Percentiles rank a stretch among this genome's conserved stretches.
These are phyloP conservation scores for Rosa hybrid DNA, from an alignment of 331 rosid species.

Conservation along the genomic window DNA sequence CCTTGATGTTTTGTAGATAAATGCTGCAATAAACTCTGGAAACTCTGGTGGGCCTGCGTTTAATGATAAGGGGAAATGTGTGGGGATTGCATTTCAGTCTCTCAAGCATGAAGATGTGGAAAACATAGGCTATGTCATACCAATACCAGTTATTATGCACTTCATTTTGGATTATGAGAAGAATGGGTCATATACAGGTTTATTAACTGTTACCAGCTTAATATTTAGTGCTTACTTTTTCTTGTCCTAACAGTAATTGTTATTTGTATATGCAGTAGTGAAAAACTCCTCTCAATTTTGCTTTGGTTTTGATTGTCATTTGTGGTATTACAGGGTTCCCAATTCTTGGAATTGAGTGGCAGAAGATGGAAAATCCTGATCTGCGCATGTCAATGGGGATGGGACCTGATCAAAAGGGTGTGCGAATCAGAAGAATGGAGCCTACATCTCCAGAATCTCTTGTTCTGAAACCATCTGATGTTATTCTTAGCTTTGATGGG, in stretches of 20 bases:
- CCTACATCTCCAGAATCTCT: conserved; percentile 71
- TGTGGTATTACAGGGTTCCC: conserved; percentile 57
- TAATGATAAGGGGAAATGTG: conserved; percentile 69
- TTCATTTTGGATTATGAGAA: conserved; percentile 78
- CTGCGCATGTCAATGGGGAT: conserved; percentile 63
- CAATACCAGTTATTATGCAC: conserved; percentile 75
- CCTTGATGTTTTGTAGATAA: conserved; percentile 50
- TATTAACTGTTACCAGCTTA: background rate
- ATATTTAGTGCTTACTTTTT: background rate
- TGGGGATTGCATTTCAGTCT: conserved; percentile 84
- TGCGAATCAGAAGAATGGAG: conserved; percentile 74
- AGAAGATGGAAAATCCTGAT: conserved; percentile 89
- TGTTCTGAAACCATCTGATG: conserved; percentile 73
- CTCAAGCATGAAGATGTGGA: conserved; percentile 75
- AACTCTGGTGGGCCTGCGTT: conserved; percentile 92
- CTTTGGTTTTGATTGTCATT: background rate
- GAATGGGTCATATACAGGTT: conserved; percentile 72
- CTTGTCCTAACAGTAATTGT: too few species aligned
- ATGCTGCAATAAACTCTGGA: conserved; percentile 88
- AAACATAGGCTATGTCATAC: conserved; percentile 79
- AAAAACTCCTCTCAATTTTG: background rate
- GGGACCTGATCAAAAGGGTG: conserved; percentile 74
- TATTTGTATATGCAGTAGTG: background rate
- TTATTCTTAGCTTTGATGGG: conserved; percentile 82
- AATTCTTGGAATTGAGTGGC: conserved; percentile 79